These are phyloP conservation scores for Penicillium roqueforti DNA, from an alignment of 495 filamentous ascomycete genomes.

Conservation along the genomic window DNA sequence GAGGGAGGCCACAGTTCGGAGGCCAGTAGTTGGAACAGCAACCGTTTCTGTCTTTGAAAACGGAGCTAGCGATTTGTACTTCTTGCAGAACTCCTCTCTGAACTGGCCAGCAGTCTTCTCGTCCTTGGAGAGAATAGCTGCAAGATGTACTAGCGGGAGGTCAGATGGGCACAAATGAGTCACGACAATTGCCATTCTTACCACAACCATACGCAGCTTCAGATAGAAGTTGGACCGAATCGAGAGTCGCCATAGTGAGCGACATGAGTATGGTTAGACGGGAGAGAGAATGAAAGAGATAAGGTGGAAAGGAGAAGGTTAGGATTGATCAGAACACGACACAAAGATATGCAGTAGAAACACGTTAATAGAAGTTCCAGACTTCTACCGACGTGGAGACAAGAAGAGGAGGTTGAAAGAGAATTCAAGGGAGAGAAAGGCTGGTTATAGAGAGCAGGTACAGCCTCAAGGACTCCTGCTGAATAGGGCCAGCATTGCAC, in stretches of 20 bases:
- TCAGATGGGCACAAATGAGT: constrained; percentile 11
- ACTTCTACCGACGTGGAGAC: constrained; percentile 4
- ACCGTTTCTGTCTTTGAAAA: constrained; percentile 25
- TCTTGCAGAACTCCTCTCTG: constrained; percentile 36
- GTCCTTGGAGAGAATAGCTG: constrained; percentile 28
- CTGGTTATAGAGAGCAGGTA: constrained; percentile 8
- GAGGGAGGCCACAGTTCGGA: constrained; percentile 26
- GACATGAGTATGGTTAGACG: not conserved
- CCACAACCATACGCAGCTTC: constrained; percentile 47
- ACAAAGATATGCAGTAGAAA: not conserved
- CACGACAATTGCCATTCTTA: constrained; percentile 22
- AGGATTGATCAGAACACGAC: constrained; percentile 2
- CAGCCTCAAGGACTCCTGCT: constrained; percentile 25
- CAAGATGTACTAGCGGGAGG: constrained; percentile 38
- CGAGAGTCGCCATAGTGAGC: constrained; percentile 33
- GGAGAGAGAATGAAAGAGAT: constrained; percentile 7
- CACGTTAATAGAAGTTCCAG: constrained; percentile 8
- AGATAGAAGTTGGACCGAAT: constrained; percentile 34
- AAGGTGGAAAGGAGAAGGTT: constrained; percentile 2
- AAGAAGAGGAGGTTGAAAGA: not conserved
- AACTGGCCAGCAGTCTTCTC: constrained; percentile 34
- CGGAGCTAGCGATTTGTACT: constrained; percentile 29
- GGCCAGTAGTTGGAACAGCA: constrained; percentile 22
- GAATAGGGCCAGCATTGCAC: constrained; percentile 26
- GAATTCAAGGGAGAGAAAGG: constrained; percentile 1